Base-by-base conservation (phyloP, 129 eudicot species). In the Saposhnikovia divaricata region DNA sequence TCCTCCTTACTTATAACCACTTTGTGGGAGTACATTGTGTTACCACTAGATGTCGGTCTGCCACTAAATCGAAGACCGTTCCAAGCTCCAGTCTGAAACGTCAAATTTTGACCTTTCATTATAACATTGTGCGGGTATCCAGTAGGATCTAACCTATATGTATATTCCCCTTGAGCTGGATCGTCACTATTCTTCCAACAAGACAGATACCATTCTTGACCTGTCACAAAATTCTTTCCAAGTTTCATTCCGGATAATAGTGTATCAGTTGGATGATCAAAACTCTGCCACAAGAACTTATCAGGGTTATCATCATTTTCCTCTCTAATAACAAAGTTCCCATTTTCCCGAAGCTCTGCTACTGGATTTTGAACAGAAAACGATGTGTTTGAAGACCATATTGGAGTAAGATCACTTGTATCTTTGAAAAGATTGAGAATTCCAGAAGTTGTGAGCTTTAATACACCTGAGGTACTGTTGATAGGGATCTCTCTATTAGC, bases 331-430 rank as follows among this genome's bases (percentile, higher is more conserved):
- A 82, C 85, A 44, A 87, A 82, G 61, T 87, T 87, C 28, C 91
- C 91, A 6, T 86, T 11, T 66, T 80, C 82, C 12, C 55, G 51
- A 0, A 87, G 71, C 71, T 80, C 84, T 11, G 91, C 88, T 4
- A 86, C 42, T 66, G 91, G 91, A 80, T 79, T 86, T 1, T 25
- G 68, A 45, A 70, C 45, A 68, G 39, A 12, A 51, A 2, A 77
- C 46, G 93, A 85, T 10, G 85, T 27, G 7, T 79, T 84, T 13
- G 96, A 84, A 68, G 73, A 68, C 48, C 90, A 85, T 91, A 91
- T 87, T 4, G 85, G 73, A 68, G 3, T 5, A 47, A 82, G 50
- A 3, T 70, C 73, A 74, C 78, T 81, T 4, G 83, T 77, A 15
- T 38, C 78, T 9, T 83, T 83, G 7, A 46, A 25, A 79, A 91